Base-by-base conservation (phyloP, 495 filamentous ascomycete species). In the Immersiella caudata region DNA sequence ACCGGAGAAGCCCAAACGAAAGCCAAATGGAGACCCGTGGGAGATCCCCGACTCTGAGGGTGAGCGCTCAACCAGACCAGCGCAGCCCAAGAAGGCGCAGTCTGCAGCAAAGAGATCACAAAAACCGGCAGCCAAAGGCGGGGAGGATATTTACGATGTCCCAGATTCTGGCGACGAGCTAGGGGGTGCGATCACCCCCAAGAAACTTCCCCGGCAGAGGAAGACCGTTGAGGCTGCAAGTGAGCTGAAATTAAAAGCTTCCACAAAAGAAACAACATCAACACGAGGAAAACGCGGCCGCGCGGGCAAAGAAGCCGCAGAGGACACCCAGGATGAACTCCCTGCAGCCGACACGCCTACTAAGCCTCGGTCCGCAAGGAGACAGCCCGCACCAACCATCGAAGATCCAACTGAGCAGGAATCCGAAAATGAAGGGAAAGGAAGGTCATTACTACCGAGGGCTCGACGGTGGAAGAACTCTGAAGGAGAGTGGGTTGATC, bases 131-230 rank as follows among this genome's bases (percentile, higher is more conserved):
- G 46, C 7, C n/a, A 54, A 24, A 18, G 36, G 57, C 36, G 57
- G 50, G 14, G 62, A 27, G 12, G 78, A 69, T 26, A 56, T 80
- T 25, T 82, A 82, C 68, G 79, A 82, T 14, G 72, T 81, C 6
- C 79, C 76, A 0, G 79, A 82, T 62, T 81, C 80, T 11, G 77
- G 76, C 46, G 75, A 76, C 54, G 80, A 82, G 54, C 36, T 76
- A 27, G 61, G 7, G n/a, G n/a, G 62, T 0, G 27, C 64, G 6
- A 46, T 26, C 7, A 60, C 61, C 0, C 55, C 51, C 18, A 22
- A 49, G 14, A 33, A 33, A 33, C 62, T 24, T 11, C 20, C 51
- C 26, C 29, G 22, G 29, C 29, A 65, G 25, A 52, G 33, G 16
- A 24, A 7, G 22, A 40, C 20, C 36, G 33, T 21, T 11, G 35